Evolutionary conservation across 768 basidiomycete species (phyloP), one percentile per base, ranked within the genome.

Genomic region (Pisolithus tinctorius): DNA sequence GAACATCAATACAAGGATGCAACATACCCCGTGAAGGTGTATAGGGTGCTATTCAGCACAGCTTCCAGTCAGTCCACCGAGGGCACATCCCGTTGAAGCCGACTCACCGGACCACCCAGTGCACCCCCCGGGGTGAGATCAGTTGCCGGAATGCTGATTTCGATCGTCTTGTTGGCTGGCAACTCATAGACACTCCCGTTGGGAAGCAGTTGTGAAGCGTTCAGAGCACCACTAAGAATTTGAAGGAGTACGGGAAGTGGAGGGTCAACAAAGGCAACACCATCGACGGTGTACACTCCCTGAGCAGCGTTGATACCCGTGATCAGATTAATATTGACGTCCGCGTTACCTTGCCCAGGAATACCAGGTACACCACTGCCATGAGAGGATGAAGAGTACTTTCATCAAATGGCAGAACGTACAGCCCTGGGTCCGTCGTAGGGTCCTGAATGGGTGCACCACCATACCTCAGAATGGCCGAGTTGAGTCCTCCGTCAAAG

Each of bases 21-120:
- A 42, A 63, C 73, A 30, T 59, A 77, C 73, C 0, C 74, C 76
- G 43, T 76, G 76, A 4, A 77, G 60, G 58, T 78, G 76, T 52
- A 71, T 53, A 10, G 67, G 59, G 56, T 72, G 72, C 74, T 63
- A 25, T 23, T 8, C 13, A 70, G 29, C 11, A 30, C 23, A 13
- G 25, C 38, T 30, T 27, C 5, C 3, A 4, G 37, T 30, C 29
- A 34, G 38, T 2, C 39, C 5, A 31, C 47, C 1, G 51, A n/a
- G 8, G 29, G 43, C 5, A 1, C 23, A n/a, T 5, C 13, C 0
- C 40, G 26, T 0, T 67, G 16, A 4, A 16, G 34, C 31, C 6
- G 3, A 27, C 60, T 45, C 48, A 62, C 58, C 16, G 55, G 55
- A 26, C 50, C 43, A 14, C 43, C 43, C 11, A 30, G 13, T 23